These are phyloP conservation scores for Eurotiales sp. DNA, from an alignment of 2,329 filamentous ascomycete species.

Conservation along the genomic window DNA sequence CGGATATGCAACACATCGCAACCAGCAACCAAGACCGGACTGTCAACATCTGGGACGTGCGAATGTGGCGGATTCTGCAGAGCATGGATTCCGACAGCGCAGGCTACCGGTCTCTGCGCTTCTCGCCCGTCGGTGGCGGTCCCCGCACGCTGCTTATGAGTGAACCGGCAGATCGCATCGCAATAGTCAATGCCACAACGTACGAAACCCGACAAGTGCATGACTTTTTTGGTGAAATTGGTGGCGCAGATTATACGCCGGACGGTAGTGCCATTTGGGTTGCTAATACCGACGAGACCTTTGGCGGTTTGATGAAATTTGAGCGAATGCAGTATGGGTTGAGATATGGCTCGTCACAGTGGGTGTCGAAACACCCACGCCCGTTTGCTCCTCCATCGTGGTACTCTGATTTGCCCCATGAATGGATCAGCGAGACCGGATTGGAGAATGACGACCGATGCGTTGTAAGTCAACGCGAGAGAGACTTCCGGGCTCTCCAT, in stretches of 20 bases:
- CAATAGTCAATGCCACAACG: slow-evolving; percentile 42
- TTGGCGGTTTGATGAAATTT: slow-evolving; percentile 45
- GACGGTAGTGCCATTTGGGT: slow-evolving; percentile 42
- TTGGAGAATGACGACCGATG: slow-evolving; percentile 35
- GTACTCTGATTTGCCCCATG: slow-evolving; percentile 31
- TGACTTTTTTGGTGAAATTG: slow-evolving; percentile 46
- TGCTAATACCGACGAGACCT: slow-evolving; percentile 40
- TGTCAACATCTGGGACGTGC: slow-evolving; percentile 45
- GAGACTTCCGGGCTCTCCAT: slow-evolving; percentile 31
- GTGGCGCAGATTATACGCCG: slow-evolving; percentile 40
- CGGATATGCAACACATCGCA: slow-evolving; percentile 45
- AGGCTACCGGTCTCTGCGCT: slow-evolving; percentile 42
- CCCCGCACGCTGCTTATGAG: slow-evolving; percentile 40
- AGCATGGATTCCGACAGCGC: slow-evolving; percentile 43
- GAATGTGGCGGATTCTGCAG: slow-evolving; percentile 38
- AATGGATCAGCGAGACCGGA: slow-evolving; percentile 34
- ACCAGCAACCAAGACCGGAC: slow-evolving; percentile 46
- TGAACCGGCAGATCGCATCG: slow-evolving; percentile 44
- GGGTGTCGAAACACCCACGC: no score
- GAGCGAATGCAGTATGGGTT: slow-evolving; percentile 38
- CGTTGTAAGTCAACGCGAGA: slow-evolving; percentile 30
- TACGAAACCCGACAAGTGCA: slow-evolving; percentile 41
- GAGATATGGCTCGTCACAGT: slow-evolving; percentile 23
- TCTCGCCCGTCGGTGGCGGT: slow-evolving; percentile 43
- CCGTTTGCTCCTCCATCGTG: slow-evolving; percentile 12